Base-by-base conservation (phyloP, 129 eudicot genomes). In the Artemisia tridentata region DNA sequence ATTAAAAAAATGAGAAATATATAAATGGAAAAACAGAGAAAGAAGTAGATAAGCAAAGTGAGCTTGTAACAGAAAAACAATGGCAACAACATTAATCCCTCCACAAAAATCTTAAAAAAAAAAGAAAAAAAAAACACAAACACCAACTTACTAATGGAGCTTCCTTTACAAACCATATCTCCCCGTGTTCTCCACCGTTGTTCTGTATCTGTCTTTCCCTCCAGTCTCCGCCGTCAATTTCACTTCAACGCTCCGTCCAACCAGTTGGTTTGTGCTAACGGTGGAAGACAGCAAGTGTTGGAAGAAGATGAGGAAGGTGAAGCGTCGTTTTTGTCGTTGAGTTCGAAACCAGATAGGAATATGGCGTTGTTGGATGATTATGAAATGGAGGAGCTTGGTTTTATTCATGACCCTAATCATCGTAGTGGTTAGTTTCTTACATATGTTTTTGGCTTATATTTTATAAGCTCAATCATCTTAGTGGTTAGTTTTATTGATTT, bases 331-430 rank as follows among this genome's bases (percentile, higher is more conserved):
- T 4, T 80, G 77, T 80, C 84, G 6, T 75, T 80, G 72, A 80
- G 79, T 75, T 70, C 79, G 29, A 80, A 80, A 59, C 84, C 84
- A 41, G 84, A 80, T 51, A 74, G 84, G 71, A 80, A 69, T 72
- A 69, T 75, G 68, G 80, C 84, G 17, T 13, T 80, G 80, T 34
- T 80, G 43, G 99, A 95, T 43, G 98, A 93, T 54, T 92, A 89
- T 81, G 98, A 92, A 69, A 75, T 85, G 82, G 96, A 84, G 63
- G 98, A 89, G 63, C 75, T 82, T 71, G 95, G 77, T 29, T 81
- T 62, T 45, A 54, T 9, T 31, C 55, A 70, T 64, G 85, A 85
- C 82, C 91, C 98, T 53, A 87, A 84, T 46, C 99, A 95, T 71
- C 90, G 96, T 16, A 95, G 97, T 72, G 99, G 96, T 84, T 12